phyloP scores from a whole-genome alignment of 208 protist species.

The Trypanosoma congolense region DNA sequence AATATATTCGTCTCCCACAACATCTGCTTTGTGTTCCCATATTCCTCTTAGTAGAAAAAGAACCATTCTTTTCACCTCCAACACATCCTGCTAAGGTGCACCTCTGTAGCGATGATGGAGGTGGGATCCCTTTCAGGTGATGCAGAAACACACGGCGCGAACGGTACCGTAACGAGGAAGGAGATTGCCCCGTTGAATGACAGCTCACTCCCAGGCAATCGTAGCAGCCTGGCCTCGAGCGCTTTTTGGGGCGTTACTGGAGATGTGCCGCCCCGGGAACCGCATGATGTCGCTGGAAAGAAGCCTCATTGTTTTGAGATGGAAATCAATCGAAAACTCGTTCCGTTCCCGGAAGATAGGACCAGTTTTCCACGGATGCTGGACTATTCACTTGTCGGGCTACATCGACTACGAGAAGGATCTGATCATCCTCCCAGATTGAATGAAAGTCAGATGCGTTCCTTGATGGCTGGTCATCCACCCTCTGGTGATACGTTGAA shows the following conservation, averaged over 20 bases:
- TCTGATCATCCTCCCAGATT: constrained; percentile 37
- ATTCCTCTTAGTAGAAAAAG: too few relatives aligned
- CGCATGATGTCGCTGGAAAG: constrained; percentile 52
- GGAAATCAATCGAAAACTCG: constrained; percentile 81
- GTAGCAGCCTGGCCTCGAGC: constrained; percentile 71
- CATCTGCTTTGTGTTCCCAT: too few relatives aligned
- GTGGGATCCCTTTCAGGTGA: constrained; percentile 34
- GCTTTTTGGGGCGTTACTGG: constrained; percentile 81
- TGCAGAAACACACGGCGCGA: constrained; percentile 10
- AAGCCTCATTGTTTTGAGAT: constrained; percentile 70
- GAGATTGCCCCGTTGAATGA: constrained; percentile 24
- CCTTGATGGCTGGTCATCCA: constrained; percentile 20
- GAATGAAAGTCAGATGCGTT: constrained; percentile 59
- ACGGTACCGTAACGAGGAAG: constrained; percentile 16
- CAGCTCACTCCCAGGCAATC: constrained; percentile 37
- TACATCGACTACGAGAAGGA: constrained; percentile 51
- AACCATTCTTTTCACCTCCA: too few relatives aligned
- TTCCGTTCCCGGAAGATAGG: constrained; percentile 68
- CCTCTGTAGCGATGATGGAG: constrained; percentile 7
- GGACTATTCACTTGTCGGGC: constrained; percentile 63
- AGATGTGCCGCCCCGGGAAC: constrained; percentile 65
- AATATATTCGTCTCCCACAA: too few relatives aligned
- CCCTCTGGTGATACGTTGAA: constrained; percentile 2
- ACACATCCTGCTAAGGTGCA: background rate
- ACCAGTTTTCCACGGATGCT: constrained; percentile 71